Evolutionary conservation across 1,284 basidiomycete genomes (phyloP).

Genomic region (Tilletia horrida): DNA sequence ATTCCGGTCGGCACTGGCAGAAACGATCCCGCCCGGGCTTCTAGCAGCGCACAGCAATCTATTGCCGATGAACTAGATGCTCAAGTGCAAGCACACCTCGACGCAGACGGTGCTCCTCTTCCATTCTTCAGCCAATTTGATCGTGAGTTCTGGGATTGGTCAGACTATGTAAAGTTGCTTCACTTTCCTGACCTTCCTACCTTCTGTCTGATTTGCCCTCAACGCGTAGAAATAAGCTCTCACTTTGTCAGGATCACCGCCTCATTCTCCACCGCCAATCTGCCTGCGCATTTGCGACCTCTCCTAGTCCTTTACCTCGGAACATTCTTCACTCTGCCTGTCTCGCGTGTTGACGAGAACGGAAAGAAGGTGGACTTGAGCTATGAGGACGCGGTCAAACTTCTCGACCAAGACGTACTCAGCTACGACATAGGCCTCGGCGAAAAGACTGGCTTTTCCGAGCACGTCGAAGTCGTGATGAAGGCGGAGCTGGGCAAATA

Average conservation of each 20-base stretch:
- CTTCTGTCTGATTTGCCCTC: neutral
- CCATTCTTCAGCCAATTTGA: conserved; percentile 89
- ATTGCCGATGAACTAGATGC: conserved; percentile 34
- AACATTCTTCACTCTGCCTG: conserved; percentile 84
- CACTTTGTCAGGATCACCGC: conserved; percentile 75
- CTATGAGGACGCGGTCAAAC: conserved; percentile 87
- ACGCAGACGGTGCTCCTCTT: conserved; percentile 66
- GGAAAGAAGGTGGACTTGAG: conserved; percentile 58
- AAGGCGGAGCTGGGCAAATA: conserved; percentile 77
- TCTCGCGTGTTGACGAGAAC: conserved; percentile 70
- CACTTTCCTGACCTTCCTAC: neutral
- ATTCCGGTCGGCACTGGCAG: conserved; percentile 76
- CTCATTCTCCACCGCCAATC: conserved; percentile 62
- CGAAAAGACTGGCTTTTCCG: conserved; percentile 65
- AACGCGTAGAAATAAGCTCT: conserved; percentile 62
- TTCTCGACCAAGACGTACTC: conserved; percentile 86
- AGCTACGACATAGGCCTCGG: conserved; percentile 76
- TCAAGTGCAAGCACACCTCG: conserved; percentile 66
- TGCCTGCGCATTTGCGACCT: conserved; percentile 44
- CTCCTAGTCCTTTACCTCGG: conserved; percentile 80
- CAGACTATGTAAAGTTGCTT: neutral
- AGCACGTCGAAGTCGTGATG: conserved; percentile 69
- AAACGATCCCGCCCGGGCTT: conserved; percentile 27
- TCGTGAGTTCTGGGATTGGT: conserved; percentile 40
- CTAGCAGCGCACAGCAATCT: conserved; percentile 38